Evolutionary conservation across 2,329 filamentous ascomycete genomes (phyloP).

Genomic region (Rugonectria rugulosa): DNA sequence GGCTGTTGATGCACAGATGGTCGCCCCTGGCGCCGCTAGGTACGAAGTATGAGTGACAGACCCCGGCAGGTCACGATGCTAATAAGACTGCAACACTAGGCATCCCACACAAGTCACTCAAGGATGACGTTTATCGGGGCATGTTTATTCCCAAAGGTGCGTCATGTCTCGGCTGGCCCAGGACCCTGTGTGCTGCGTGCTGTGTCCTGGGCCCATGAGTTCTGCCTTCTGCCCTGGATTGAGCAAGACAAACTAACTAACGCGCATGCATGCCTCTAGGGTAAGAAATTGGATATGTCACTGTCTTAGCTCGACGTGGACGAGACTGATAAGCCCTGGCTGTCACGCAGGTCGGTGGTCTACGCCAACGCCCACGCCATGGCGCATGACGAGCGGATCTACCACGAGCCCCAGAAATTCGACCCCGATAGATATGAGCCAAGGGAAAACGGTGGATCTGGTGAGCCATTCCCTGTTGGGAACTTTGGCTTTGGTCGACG

Average conservation of each 20-base stretch:
- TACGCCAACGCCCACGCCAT: conserved; percentile 54
- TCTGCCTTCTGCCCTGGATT: not conserved
- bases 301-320: conserved; percentile 12
- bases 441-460: conserved; percentile 38
- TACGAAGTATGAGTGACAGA: conserved; percentile 26
- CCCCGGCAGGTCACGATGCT: conserved; percentile 14
- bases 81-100: conserved; percentile 26
- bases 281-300: conserved; percentile 20
- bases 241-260: not conserved
- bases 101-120: conserved; percentile 62
- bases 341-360: conserved; percentile 48
- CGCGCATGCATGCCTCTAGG: conserved; percentile 24
- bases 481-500: conserved; percentile 46
- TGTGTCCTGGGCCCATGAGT: too few relatives aligned
- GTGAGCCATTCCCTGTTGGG: conserved; percentile 52
- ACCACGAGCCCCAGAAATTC: conserved; percentile 52
- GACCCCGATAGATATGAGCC: conserved; percentile 54
- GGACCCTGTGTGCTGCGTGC: not conserved
- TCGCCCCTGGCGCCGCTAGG: conserved; percentile 56
- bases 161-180: not conserved
- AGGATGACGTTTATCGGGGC: conserved; percentile 64
- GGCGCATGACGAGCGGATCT: conserved; percentile 50
- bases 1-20: conserved; percentile 37
- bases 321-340: conserved; percentile 29
- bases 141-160: conserved; percentile 64